These are phyloP conservation scores for Cichorium intybus DNA, from an alignment of 140 eudicot genomes.

Conservation along the genomic window DNA sequence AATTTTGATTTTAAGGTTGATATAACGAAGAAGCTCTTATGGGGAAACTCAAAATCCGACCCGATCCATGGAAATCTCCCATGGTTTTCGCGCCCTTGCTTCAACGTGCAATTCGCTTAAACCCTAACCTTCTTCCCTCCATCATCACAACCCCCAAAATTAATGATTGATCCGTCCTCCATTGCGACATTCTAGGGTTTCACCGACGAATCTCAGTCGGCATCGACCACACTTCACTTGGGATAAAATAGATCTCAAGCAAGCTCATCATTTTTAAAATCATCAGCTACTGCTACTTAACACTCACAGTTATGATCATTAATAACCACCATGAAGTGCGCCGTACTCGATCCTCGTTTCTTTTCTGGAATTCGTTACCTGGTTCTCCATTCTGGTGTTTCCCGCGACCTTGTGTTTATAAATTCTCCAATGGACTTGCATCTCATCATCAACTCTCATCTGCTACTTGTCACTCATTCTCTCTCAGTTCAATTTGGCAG, in stretches of 20 bases:
- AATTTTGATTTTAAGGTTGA: too few species aligned
- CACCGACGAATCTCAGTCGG: conserved; percentile 50
- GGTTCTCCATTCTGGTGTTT: conserved; percentile 17
- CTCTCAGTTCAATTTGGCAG: conserved; percentile 15
- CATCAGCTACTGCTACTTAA: conserved; percentile 19
- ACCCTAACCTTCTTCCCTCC: conserved; percentile 24
- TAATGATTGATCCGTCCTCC: conserved; percentile 61
- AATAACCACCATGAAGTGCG: conserved; percentile 50
- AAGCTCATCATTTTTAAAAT: conserved; percentile 7
- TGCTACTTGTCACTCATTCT: conserved; percentile 11
- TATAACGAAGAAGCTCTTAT: neutral
- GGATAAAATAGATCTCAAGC: conserved; percentile 37
- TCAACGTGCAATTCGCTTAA: conserved; percentile 30
- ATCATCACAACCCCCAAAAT: conserved; percentile 5
- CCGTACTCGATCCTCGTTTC: conserved; percentile 44
- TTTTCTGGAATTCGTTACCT: conserved; percentile 22
- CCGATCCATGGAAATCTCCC: conserved; percentile 25
- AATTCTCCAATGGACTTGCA: conserved; percentile 22
- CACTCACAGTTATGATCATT: conserved; percentile 14
- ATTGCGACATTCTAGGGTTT: conserved; percentile 59
- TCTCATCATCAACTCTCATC: conserved; percentile 14
- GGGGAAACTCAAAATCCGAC: conserved; percentile 14
- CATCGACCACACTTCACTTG: neutral
- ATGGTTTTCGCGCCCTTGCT: conserved; percentile 35
- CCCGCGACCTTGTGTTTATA: conserved; percentile 25